Evolutionary conservation across 2,329 filamentous ascomycete species (phyloP), one percentile per base, ranked within the genome.

Genomic region (Colletotrichum chrysophilum): DNA sequence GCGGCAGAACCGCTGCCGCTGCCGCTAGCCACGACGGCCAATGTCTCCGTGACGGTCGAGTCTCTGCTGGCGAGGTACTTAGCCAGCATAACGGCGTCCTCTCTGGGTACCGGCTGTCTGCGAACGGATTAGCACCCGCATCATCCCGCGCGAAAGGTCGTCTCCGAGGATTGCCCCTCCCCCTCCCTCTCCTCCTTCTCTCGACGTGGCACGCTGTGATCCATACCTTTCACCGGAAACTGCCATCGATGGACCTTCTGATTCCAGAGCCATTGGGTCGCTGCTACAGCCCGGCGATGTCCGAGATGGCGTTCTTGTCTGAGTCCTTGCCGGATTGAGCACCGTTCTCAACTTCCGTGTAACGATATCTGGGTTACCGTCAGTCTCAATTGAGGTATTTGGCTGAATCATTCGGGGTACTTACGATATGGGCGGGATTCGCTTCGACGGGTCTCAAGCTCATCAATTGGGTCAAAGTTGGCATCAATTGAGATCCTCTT

Each of bases 221-320:
- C 73, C 76, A 76, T 76, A 76, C 70, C 76, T 71, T 74, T 76
- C 64, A 76, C 76, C 70, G 61, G 74, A 74, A 38, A 69, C 48
- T n/a, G 38, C 60, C 56, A 71, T 76, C 18, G 70, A 68, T 7
- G 56, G 43, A 6, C 14, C 26, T 26, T 34, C 67, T 43, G 64
- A 62, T 65, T 66, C 16, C 24, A 48, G 12, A 21, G 26, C n/a
- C 62, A 64, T 55, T 32, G 60, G n/a, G 38, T 43, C 43, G 14
- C 18, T 61, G 8, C 21, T 21, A 58, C 18, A 36, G 60, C 32
- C n/a, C 28, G 34, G 67, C 48, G 34, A 74, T 30, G 21, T 52
- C 67, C 67, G 48, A 56, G 60, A 71, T 58, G 12, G n/a, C 5
- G 60, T 55, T 52, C 12, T 21, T 34, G 14, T 55, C 24, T 43